phyloP scores from a whole-genome alignment of 192 early-diverging fungal genomes.

The Geranomyces variabilis region DNA sequence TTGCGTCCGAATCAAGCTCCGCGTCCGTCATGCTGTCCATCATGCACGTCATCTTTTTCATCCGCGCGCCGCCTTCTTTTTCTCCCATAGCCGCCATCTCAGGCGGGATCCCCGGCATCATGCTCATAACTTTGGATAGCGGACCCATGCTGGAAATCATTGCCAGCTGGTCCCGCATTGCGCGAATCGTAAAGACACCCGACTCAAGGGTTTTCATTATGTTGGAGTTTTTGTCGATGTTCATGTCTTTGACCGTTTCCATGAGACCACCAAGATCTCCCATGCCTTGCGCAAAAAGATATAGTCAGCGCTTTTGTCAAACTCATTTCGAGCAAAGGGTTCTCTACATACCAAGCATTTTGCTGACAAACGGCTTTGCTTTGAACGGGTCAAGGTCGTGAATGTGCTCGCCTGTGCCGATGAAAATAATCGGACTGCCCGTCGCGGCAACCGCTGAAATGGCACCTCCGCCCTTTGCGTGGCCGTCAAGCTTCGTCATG shows the following conservation, averaged over 20 bases:
- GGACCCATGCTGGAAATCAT: slow-evolving; percentile 91
- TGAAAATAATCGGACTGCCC: slow-evolving; percentile 89
- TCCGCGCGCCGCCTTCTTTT: slow-evolving; percentile 56
- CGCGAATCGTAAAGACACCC: slow-evolving; percentile 86
- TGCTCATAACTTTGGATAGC: slow-evolving; percentile 85
- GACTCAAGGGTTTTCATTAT: slow-evolving; percentile 89
- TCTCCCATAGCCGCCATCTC: slow-evolving; percentile 56
- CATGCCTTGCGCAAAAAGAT: slow-evolving; percentile 64
- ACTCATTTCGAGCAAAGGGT: not conserved
- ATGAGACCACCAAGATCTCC: slow-evolving; percentile 86
- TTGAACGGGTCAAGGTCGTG: slow-evolving; percentile 92
- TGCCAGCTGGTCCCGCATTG: slow-evolving; percentile 93
- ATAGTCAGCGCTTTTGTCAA: not conserved
- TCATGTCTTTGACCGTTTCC: slow-evolving; percentile 87
- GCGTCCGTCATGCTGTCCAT: slow-evolving; percentile 95
- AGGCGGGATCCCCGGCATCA: slow-evolving; percentile 75
- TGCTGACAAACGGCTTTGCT: slow-evolving; percentile 86
- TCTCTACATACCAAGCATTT: slow-evolving; percentile 70
- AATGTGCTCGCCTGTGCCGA: slow-evolving; percentile 96
- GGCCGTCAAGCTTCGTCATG: slow-evolving; percentile 97
- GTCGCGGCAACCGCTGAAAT: slow-evolving; percentile 97
- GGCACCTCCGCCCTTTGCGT: slow-evolving; percentile 98
- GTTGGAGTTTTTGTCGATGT: slow-evolving; percentile 79
- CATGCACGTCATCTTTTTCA: slow-evolving; percentile 83
- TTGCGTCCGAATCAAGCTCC: slow-evolving; percentile 88